Evolutionary conservation across 2,329 filamentous ascomycete genomes (phyloP).

Genomic region (Penicillium sp.): DNA sequence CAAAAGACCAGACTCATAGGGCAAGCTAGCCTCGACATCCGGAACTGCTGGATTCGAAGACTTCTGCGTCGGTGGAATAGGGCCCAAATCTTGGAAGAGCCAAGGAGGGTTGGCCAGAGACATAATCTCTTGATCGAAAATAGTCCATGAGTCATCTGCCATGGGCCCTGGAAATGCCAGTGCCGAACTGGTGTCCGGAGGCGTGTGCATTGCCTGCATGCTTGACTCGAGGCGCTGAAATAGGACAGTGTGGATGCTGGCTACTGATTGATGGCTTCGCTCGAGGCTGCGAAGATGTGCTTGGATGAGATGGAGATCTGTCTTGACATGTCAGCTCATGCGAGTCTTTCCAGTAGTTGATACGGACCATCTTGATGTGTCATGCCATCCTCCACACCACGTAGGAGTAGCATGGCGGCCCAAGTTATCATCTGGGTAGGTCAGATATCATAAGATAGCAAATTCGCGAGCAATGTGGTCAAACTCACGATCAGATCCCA

Average conservation of each 20-base stretch:
- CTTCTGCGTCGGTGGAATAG: slow-evolving; percentile 10
- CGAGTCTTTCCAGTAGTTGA: neutral
- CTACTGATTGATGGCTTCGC: slow-evolving; percentile 22
- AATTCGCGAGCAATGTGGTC: too few species aligned
- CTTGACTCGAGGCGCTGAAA: slow-evolving; percentile 29
- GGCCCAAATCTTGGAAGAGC: slow-evolving; percentile 25
- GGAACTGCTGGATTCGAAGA: neutral
- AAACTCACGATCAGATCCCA: slow-evolving; percentile 33
- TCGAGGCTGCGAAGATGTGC: slow-evolving; percentile 29
- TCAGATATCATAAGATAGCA: neutral
- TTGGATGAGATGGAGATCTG: slow-evolving; percentile 31
- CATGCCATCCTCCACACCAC: slow-evolving; percentile 33
- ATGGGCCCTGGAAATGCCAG: slow-evolving; percentile 22
- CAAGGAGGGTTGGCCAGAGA: slow-evolving; percentile 32
- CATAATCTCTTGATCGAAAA: slow-evolving; percentile 36
- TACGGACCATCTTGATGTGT: slow-evolving; percentile 31
- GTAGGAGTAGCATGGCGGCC: slow-evolving; percentile 31
- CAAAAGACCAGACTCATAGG: slow-evolving; percentile 1
- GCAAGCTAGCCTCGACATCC: neutral
- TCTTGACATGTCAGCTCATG: neutral
- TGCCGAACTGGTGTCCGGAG: slow-evolving; percentile 26
- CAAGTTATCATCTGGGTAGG: slow-evolving; percentile 32
- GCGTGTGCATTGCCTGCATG: slow-evolving; percentile 34
- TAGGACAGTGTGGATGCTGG: slow-evolving; percentile 30
- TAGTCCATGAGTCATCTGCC: slow-evolving; percentile 33